A percentile compares a stretch with the other conserved stretches of the same genome.
These are phyloP conservation scores for Aethionema arabicum DNA, from an alignment of 345 rosid genomes.

Conservation along the genomic window DNA sequence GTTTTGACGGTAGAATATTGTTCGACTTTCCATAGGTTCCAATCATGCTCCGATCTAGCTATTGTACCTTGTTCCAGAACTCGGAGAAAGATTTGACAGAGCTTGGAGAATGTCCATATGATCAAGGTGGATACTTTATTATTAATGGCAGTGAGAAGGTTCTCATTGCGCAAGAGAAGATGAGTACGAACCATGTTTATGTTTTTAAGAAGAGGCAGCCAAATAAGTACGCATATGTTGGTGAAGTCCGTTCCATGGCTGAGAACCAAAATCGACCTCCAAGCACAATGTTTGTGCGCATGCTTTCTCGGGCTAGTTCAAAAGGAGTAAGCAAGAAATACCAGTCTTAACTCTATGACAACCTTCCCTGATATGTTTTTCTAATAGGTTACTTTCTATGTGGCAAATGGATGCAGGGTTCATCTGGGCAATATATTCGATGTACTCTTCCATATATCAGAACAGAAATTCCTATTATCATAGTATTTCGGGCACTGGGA, in stretches of 20 bases:
- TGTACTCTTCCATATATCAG: slow-evolving; percentile 97
- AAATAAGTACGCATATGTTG: slow-evolving; percentile 86
- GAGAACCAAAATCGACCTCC: slow-evolving; percentile 95
- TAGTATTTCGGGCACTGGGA: slow-evolving; percentile 95
- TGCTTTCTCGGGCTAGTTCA: slow-evolving; percentile 97
- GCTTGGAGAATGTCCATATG: slow-evolving; percentile 98
- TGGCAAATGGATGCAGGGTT: slow-evolving; percentile 58
- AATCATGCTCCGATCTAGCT: slow-evolving; percentile 96
- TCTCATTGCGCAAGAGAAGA: slow-evolving; percentile 97
- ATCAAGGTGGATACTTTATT: slow-evolving; percentile 97
- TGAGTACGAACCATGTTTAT: slow-evolving; percentile 97
- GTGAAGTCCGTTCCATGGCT: slow-evolving; percentile 97
- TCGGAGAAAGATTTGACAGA: slow-evolving; percentile 98
- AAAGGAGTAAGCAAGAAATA: slow-evolving; percentile 69
- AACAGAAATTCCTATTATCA: slow-evolving; percentile 94
- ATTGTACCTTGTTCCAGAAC: slow-evolving; percentile 81
- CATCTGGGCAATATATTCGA: slow-evolving; percentile 92
- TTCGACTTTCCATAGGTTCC: slow-evolving; percentile 58
- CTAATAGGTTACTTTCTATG: not conserved
- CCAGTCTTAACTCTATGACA: not conserved
- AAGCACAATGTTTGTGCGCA: slow-evolving; percentile 96
- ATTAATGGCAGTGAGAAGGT: slow-evolving; percentile 99
- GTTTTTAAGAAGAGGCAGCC: slow-evolving; percentile 99
- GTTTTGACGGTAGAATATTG: slow-evolving; percentile 5
- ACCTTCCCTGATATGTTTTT: not conserved